Percentiles rank a stretch among this genome's conserved stretches.
phyloP scores from a whole-genome alignment of 352 stramenopile species.

The Phytophthora quininea region DNA sequence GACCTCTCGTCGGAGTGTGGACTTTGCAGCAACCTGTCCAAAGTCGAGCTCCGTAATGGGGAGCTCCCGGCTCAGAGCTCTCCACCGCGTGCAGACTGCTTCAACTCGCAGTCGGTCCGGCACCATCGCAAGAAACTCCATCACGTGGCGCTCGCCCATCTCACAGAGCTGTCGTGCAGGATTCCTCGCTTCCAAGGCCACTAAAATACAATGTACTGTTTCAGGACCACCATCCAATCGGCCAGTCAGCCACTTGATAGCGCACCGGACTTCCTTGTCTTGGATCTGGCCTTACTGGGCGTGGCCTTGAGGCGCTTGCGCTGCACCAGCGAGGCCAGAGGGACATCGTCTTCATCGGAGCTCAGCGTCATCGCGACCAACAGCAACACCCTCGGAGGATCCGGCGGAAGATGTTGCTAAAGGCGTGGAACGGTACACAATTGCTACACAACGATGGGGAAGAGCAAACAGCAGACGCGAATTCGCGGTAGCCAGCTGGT shows the following conservation, averaged over 20 bases:
- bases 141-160: constrained; percentile 44
- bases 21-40: constrained; percentile 30
- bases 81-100: constrained; percentile 65
- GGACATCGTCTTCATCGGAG: constrained; percentile 28
- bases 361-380: no score
- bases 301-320: constrained; percentile 3
- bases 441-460: constrained; percentile 14
- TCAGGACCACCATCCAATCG: no score
- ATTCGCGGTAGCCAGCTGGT: constrained; percentile 25
- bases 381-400: no score
- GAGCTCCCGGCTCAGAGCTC: constrained; percentile 44
- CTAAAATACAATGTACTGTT: no score
- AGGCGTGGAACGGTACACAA: neutral
- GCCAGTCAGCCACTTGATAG: constrained; percentile 3
- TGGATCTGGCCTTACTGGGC: constrained; percentile 20
- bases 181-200: neutral
- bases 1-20: constrained; percentile 37
- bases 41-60: constrained; percentile 61
- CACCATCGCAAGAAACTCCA: constrained; percentile 58
- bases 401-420: neutral
- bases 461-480: neutral
- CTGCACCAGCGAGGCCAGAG: constrained; percentile 22
- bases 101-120: constrained; percentile 59
- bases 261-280: neutral
- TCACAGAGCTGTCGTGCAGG: constrained; percentile 35